phyloP scores from a whole-genome alignment of 352 stramenopile genomes.

The Phytophthora foliorum region DNA sequence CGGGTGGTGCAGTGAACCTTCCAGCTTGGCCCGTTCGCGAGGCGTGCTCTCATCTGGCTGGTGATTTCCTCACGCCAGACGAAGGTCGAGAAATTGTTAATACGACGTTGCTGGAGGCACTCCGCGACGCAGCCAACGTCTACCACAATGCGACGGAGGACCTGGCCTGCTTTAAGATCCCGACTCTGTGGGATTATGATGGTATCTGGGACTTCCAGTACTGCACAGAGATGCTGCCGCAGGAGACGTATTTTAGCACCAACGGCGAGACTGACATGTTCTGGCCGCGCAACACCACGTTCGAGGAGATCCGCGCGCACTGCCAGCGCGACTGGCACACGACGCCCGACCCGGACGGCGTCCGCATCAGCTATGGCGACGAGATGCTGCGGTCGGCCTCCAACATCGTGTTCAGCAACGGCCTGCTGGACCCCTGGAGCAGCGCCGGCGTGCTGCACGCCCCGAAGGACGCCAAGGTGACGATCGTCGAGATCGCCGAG shows the following conservation, averaged over 20 bases:
- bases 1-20: slow-evolving; percentile 72
- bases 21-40: slow-evolving; percentile 94
- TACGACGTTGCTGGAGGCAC: slow-evolving; percentile 51
- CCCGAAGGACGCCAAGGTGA: slow-evolving; percentile 62
- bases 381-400: slow-evolving; percentile 65
- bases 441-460: slow-evolving; percentile 84
- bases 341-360: slow-evolving; percentile 78
- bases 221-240: slow-evolving; percentile 93
- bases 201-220: slow-evolving; percentile 94
- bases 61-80: slow-evolving; percentile 51
- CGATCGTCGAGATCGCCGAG: slow-evolving; percentile 77
- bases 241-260: slow-evolving; percentile 91
- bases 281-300: slow-evolving; percentile 77
- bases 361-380: slow-evolving; percentile 84
- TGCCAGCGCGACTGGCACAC: slow-evolving; percentile 77
- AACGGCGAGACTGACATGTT: slow-evolving; percentile 95
- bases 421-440: slow-evolving; percentile 94
- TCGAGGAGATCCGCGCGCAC: slow-evolving; percentile 62
- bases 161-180: slow-evolving; percentile 79
- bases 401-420: slow-evolving; percentile 98
- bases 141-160: slow-evolving; percentile 92
- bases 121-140: slow-evolving; percentile 81
- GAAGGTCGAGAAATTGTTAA: slow-evolving; percentile 15
- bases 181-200: slow-evolving; percentile 76
- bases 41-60: slow-evolving; percentile 82